Base-by-base conservation (phyloP, 768 basidiomycete genomes). In the Gloeopeniophorella convolvens region DNA sequence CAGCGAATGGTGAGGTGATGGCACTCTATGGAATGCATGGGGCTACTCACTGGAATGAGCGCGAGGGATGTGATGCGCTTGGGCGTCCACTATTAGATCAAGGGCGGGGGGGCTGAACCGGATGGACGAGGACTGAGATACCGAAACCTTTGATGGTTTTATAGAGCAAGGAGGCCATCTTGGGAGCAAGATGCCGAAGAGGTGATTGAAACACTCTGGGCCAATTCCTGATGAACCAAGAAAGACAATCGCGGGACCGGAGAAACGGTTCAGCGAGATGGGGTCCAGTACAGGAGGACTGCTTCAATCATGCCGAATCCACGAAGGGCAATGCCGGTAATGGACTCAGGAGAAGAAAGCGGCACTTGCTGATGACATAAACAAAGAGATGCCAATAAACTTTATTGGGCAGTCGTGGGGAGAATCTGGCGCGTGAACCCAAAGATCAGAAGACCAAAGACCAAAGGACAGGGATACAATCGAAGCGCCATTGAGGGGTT, bases 71-170 rank as follows among this genome's bases (percentile, higher is more conserved):
- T n/a, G n/a, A n/a, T n/a, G 13, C 8, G 20, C 33, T 12, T 4
- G 4, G 32, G 15, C n/a, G 10, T 27, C n/a, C 16, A 16, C 28
- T 24, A 11, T 27, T 18, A n/a, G 28, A 21, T 42, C 39, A 30
- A 48, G 18, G 27, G 18, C 30, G 6, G 35, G 21, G 42, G 34
- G 51, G n/a, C n/a, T 24, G 10, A 33, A 28, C 31, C 23, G 13
- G 13, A 20, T 24, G 32, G 9, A 42, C 13, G 10, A 28, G 31
- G 15, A 36, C 42, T 40, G 34, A 42, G 27, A 34, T 32, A 34
- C 15, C 11, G 13, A 27, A 11, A 16, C 27, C 35, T 16, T 53
- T 53, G 41, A 28, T 37, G 45, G 42, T 27, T 48, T 53, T 53
- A 48, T 48, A 48, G 34, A 32, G 9, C 7, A n/a, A 5, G 0